Conservation (phyloP, 2,329 filamentous ascomycete species). For the Periconia digitata region DNA sequence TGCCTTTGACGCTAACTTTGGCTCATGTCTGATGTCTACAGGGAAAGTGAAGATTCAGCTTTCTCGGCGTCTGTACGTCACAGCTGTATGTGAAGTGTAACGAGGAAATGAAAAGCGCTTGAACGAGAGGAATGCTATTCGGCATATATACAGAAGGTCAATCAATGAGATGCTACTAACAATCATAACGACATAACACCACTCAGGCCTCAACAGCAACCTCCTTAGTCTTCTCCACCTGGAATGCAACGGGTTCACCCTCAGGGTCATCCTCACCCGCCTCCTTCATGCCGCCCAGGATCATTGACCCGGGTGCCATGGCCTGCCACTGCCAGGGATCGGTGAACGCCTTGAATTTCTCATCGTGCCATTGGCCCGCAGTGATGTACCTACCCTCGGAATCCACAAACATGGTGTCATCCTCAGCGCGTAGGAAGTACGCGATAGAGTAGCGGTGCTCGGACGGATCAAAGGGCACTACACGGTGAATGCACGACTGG, state of each 20-base stretch:
- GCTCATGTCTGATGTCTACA: too few relatives aligned
- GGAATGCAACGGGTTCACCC: background rate
- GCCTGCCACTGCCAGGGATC: constrained; percentile 24
- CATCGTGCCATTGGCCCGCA: constrained; percentile 45
- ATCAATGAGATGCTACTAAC: too few relatives aligned
- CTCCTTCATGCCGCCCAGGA: constrained; percentile 32
- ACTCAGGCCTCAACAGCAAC: constrained; percentile 1
- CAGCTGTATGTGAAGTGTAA: too few relatives aligned
- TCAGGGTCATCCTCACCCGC: constrained; percentile 22
- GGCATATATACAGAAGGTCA: too few relatives aligned
- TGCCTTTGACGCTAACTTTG: too few relatives aligned
- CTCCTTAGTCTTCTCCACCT: background rate
- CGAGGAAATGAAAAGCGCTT: too few relatives aligned
- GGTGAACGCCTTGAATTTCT: constrained; percentile 36
- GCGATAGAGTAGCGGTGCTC: constrained; percentile 63
- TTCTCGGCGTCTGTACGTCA: too few relatives aligned
- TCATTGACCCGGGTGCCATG: constrained; percentile 24
- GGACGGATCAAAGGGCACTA: constrained; percentile 54
- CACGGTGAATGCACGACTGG: constrained; percentile 60
- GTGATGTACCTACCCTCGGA: constrained; percentile 57
- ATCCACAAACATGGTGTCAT: constrained; percentile 59
- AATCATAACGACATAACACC: background rate
- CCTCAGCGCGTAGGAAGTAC: constrained; percentile 60
- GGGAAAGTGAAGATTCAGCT: too few relatives aligned
- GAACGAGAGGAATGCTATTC: too few relatives aligned